Conservation (phyloP, 2,329 filamentous ascomycete genomes). For the Xylariaceae sp. region DNA sequence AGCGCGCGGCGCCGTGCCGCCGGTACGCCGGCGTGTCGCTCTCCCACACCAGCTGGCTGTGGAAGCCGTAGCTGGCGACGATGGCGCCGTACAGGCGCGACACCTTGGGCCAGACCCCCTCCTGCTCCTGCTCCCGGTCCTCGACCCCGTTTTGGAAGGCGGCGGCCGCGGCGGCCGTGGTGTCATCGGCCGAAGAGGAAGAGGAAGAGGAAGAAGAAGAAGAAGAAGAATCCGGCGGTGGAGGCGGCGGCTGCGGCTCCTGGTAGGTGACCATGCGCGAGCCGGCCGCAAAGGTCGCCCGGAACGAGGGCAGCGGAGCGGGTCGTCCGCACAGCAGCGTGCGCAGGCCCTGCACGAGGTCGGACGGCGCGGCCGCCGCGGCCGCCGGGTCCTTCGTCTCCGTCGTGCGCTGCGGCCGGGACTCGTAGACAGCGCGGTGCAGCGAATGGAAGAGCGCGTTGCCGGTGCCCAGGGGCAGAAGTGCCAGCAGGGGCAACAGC, state of each 20-base stretch:
- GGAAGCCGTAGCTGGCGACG: conserved; percentile 84
- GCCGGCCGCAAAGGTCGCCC: conserved; percentile 52
- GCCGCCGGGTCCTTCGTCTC: neutral
- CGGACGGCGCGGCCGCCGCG: conserved; percentile 25
- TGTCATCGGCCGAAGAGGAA: no score
- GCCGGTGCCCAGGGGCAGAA: conserved; percentile 57
- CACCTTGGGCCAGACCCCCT: conserved; percentile 26
- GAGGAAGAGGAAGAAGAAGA: no score
- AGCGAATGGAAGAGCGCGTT: conserved; percentile 58
- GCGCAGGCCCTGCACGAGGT: conserved; percentile 43
- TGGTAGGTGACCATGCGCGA: conserved; percentile 39
- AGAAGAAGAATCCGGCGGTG: no score
- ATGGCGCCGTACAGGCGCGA: conserved; percentile 62
- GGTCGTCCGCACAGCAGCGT: conserved; percentile 53
- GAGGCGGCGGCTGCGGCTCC: no score
- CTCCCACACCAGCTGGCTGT: conserved; percentile 82
- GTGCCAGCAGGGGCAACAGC: conserved; percentile 40
- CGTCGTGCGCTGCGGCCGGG: neutral
- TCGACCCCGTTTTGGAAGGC: conserved; percentile 2
- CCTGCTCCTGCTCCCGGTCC: conserved; percentile 6
- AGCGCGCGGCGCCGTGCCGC: conserved; percentile 67
- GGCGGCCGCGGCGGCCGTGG: conserved; percentile 4
- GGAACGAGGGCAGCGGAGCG: conserved; percentile 53
- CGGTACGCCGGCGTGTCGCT: conserved; percentile 80
- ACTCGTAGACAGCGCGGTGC: conserved; percentile 49